Percentiles rank a stretch among this genome's conserved stretches.
Conservation (phyloP, 257 asterid genomes). For the Plectranthus barbatus region DNA sequence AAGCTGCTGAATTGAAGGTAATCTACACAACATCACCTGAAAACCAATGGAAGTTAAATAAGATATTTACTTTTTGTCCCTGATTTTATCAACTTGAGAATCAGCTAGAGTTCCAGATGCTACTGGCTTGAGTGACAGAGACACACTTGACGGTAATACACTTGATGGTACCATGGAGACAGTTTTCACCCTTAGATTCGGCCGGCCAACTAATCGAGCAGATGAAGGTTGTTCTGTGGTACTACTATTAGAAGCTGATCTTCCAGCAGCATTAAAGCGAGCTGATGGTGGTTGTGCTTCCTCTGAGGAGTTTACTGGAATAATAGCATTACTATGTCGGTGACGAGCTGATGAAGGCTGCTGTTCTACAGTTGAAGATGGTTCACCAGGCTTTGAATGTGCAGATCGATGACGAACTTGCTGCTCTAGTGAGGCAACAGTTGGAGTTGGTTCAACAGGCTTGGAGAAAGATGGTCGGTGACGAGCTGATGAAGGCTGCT, state of each 20-base stretch:
- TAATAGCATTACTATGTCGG: conserved; percentile 18
- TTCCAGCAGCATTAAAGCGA: conserved; percentile 26
- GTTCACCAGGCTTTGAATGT: no score
- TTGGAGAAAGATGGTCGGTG: background rate
- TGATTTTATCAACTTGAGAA: conserved; percentile 36
- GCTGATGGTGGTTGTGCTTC: conserved; percentile 49
- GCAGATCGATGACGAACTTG: conserved; percentile 30
- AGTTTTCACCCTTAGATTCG: conserved; percentile 42
- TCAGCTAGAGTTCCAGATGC: conserved; percentile 39
- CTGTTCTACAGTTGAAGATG: conserved; percentile 5
- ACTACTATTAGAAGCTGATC: conserved; percentile 30
- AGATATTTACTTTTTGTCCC: conserved; percentile 56
- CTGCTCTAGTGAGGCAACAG: conserved; percentile 15
- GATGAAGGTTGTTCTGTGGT: conserved; percentile 60
- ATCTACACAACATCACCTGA: background rate
- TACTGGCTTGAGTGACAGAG: conserved; percentile 41
- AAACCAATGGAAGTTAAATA: background rate
- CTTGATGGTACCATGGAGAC: conserved; percentile 42
- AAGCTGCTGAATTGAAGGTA: background rate
- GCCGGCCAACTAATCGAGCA: conserved; percentile 49
- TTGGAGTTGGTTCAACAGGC: background rate
- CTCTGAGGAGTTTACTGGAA: conserved; percentile 25
- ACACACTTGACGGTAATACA: conserved; percentile 47
- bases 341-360: conserved; percentile 37
- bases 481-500: conserved; percentile 1